These are phyloP conservation scores for Leccinum pachyderme DNA, from an alignment of 1,284 basidiomycete genomes.

Conservation along the genomic window DNA sequence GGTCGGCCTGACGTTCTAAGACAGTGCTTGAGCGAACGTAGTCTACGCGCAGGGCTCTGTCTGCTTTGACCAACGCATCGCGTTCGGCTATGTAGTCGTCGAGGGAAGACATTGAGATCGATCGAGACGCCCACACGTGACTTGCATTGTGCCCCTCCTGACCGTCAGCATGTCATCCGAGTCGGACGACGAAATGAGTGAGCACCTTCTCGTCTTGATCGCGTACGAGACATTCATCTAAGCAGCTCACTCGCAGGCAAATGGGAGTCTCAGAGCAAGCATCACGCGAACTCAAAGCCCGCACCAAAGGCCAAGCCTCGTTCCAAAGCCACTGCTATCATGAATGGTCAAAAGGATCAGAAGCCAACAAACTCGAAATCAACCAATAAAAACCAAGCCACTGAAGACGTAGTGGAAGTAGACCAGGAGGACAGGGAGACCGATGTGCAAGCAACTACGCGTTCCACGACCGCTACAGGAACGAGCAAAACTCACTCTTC, in stretches of 20 bases:
- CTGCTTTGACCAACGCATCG: conserved; percentile 47
- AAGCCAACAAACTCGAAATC: conserved; percentile 15
- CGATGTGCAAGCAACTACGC: conserved; percentile 4
- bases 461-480: conserved; percentile 4
- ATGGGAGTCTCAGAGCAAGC: conserved; percentile 16
- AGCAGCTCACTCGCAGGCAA: conserved; percentile 21
- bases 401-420: conserved; percentile 21
- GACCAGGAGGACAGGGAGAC: conserved; percentile 7
- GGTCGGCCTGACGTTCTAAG: conserved; percentile 52
- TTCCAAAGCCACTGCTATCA: conserved; percentile 9
- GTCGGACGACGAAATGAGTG: conserved; percentile 35
- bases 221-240: conserved; percentile 23
- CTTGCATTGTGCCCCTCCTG: neutral
- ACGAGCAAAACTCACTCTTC: conserved; percentile 11
- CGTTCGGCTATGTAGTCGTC: conserved; percentile 42
- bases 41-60: conserved; percentile 48
- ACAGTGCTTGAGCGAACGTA: conserved; percentile 30
- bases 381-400: conserved; percentile 2
- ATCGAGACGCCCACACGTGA: conserved; percentile 16
- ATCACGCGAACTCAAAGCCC: conserved; percentile 3
- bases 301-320: conserved; percentile 19
- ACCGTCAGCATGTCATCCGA: conserved; percentile 22
- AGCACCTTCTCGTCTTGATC: conserved; percentile 9
- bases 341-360: conserved; percentile 10
- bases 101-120: conserved; percentile 23